Conservation (phyloP, 371 early-diverging fungal genomes). For the Thermomucor indicae-seudaticae region DNA sequence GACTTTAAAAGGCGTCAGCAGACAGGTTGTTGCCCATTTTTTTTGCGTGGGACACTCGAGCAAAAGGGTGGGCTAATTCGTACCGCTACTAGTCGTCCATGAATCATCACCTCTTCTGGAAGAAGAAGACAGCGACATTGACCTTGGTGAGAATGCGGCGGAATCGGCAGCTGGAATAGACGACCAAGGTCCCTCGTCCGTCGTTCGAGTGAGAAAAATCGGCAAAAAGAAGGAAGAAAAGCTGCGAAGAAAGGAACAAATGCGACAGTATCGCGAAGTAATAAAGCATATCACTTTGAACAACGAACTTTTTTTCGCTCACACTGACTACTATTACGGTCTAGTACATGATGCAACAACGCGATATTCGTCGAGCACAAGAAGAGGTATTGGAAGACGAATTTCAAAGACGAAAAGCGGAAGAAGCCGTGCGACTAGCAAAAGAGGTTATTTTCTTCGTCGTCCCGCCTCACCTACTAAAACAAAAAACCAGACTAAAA, state of each 20-base stretch:
- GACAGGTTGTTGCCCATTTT: neutral
- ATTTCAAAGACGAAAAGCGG: conserved; percentile 26
- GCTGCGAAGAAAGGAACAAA: conserved; percentile 47
- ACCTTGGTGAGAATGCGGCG: conserved; percentile 33
- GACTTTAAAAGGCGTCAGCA: neutral
- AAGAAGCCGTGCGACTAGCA: conserved; percentile 27
- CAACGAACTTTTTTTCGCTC: neutral
- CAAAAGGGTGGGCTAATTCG: too few species aligned
- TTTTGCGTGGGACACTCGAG: neutral
- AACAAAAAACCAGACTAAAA: too few species aligned
- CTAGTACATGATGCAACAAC: conserved; percentile 38
- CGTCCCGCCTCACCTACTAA: neutral
- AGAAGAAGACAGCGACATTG: conserved; percentile 17
- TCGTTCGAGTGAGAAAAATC: conserved; percentile 34
- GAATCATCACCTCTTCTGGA: neutral
- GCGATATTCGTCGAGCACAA: conserved; percentile 25
- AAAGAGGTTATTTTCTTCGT: conserved; percentile 19
- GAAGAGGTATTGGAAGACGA: conserved; percentile 31
- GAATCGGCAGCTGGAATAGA: too few species aligned
- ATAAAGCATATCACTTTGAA: neutral
- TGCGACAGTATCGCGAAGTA: conserved; percentile 53
- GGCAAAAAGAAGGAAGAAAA: conserved; percentile 56
- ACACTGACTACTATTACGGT: neutral
- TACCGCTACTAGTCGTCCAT: too few species aligned
- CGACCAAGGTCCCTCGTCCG: conserved; percentile 44